Base-by-base conservation (phyloP, 805 yeast species). In the Groenewaldozyma salmanticensis region DNA sequence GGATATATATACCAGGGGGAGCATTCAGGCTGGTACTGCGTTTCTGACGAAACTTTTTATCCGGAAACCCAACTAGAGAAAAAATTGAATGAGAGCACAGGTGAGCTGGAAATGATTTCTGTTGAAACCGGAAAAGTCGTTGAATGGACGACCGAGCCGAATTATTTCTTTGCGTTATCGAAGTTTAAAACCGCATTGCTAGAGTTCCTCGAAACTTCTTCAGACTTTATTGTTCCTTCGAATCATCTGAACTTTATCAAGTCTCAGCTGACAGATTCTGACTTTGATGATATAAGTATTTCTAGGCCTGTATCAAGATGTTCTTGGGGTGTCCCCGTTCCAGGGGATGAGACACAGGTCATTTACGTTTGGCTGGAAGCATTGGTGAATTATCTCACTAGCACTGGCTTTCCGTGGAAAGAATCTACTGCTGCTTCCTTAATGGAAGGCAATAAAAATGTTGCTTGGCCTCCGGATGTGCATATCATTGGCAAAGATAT, bases 291-390 rank as follows among this genome's bases (percentile, higher is more conserved):
- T 56, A 67, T 92, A 35, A 82, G 95, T n/a, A 70, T 92, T 2
- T 87, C 96, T 0, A 67, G 98, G 48, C 96, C 97, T 0, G 55
- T 77, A 0, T 64, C 77, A 6, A 67, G 98, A 44, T 67, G 87
- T 32, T 62, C 71, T 22, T 92, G 98, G 98, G 96, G 96, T 0
- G 80, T 92, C 20, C 74, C 74, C 4, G 96, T 90, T 1, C 97
- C 98, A 1, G 67, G 69, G 18, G 95, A 88, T 54, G 62, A 70
- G 0, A 53, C 77, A 1, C 97, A 90, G 56, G 79, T 72, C 37
- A 77, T 92, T 40, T 92, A 92, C 54, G 98, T 92, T 13, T 92
- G 98, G 98, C 80, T 92, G 45, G 98, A 92, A 63, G 98, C 98
- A 0, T 67, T 92, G 35, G 69, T 81, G 34, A 92, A 87, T 59